phyloP scores from a whole-genome alignment of 1,139 yeast genomes.

The Chernovozyma aurita region DNA sequence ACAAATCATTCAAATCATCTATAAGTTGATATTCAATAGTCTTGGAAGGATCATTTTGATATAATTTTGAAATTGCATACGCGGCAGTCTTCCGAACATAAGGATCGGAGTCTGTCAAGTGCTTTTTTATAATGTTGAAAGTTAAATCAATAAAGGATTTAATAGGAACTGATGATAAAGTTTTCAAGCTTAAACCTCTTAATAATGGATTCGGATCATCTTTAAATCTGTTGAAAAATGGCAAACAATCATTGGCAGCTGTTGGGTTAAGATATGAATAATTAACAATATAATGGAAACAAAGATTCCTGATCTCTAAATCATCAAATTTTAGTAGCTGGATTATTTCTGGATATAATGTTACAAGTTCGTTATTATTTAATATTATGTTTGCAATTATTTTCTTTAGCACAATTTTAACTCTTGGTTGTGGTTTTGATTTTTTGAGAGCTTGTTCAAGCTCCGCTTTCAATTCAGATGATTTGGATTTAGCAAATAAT shows the following conservation, averaged over 20 bases:
- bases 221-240: conserved; percentile 50
- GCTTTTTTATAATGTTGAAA: conserved; percentile 19
- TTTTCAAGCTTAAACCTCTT: conserved; percentile 54
- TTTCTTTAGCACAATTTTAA: conserved; percentile 65
- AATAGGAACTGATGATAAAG: conserved; percentile 57
- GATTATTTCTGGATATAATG: conserved; percentile 63
- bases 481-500: conserved; percentile 39
- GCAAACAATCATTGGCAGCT: conserved; percentile 52
- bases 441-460: conserved; percentile 51
- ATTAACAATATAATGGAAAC: conserved; percentile 54
- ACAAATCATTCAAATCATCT: conserved; percentile 51
- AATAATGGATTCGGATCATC: conserved; percentile 31
- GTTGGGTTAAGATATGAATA: conserved; percentile 57
- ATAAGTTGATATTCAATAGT: conserved; percentile 47
- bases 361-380: conserved; percentile 73
- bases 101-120: conserved; percentile 52
- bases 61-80: conserved; percentile 64
- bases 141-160: conserved; percentile 44
- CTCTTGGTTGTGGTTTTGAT: conserved; percentile 43
- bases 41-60: conserved; percentile 49
- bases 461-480: conserved; percentile 54
- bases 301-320: conserved; percentile 67
- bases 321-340: conserved; percentile 60
- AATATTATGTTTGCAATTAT: conserved; percentile 80
- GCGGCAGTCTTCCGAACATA: conserved; percentile 68